These are phyloP conservation scores for Rhododendron mucronatum DNA, from an alignment of 148 eudicot genomes.

Conservation along the genomic window DNA sequence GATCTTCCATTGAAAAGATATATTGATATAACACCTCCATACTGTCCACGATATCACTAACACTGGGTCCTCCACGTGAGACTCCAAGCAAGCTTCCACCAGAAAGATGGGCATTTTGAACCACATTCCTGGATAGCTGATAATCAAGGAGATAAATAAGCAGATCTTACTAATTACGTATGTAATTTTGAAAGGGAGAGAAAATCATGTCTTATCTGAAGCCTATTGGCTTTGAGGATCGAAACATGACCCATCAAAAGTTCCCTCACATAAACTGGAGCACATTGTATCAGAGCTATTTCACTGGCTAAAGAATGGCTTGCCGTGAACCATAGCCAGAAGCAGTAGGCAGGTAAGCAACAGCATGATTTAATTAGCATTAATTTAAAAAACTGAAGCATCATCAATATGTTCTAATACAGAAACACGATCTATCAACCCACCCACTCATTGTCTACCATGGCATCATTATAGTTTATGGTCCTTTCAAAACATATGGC, in stretches of 20 bases:
- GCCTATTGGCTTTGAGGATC: not conserved
- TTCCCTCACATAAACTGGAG: not conserved
- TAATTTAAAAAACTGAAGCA: not conserved
- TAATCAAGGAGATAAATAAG: not conserved
- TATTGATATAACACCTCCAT: conserved; percentile 60
- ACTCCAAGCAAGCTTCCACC: conserved; percentile 98
- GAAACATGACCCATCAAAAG: not conserved
- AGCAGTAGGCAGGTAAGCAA: not conserved
- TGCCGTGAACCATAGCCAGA: not conserved
- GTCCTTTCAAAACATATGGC: not conserved
- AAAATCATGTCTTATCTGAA: not conserved
- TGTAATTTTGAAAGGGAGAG: not conserved
- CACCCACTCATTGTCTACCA: not conserved
- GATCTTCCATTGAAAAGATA: not conserved
- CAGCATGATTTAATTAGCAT: not conserved
- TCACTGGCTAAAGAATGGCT: not conserved
- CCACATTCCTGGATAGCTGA: conserved; percentile 86
- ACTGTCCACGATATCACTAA: conserved; percentile 79
- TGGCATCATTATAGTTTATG: not conserved
- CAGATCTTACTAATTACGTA: not conserved
- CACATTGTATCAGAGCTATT: not conserved
- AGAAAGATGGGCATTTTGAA: conserved; percentile 92
- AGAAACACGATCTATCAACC: no score
- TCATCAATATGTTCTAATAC: not conserved
- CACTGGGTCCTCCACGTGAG: conserved; percentile 90